Evolutionary conservation across 1,139 yeast species (phyloP).

Genomic region (Candida neerlandica): DNA sequence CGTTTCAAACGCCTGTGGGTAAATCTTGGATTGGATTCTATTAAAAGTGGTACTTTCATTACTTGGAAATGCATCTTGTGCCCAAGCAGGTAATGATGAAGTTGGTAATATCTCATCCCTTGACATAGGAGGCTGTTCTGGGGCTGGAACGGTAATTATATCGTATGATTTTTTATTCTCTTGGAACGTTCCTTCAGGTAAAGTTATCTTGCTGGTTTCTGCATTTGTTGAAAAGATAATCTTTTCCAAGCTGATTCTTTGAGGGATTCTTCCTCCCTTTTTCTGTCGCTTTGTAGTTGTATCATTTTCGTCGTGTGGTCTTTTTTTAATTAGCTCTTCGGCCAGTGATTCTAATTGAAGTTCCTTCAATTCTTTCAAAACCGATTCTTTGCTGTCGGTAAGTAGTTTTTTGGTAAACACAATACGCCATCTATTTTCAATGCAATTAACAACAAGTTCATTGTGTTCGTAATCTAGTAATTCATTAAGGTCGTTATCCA

Average conservation of each 20-base stretch:
- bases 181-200: conserved; percentile 85
- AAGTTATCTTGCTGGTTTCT: conserved; percentile 64
- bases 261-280: conserved; percentile 42
- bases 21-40: conserved; percentile 81
- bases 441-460: conserved; percentile 49
- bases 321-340: conserved; percentile 30
- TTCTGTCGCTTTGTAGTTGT: conserved; percentile 16
- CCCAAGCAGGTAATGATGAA: conserved; percentile 76
- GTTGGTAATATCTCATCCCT: conserved; percentile 60
- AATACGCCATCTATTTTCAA: conserved; percentile 54
- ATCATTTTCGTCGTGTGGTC: conserved; percentile 15
- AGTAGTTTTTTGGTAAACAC: conserved; percentile 52
- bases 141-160: conserved; percentile 79
- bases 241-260: conserved; percentile 62
- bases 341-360: conserved; percentile 26
- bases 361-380: conserved; percentile 26
- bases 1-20: conserved; percentile 69
- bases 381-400: conserved; percentile 38
- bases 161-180: conserved; percentile 76
- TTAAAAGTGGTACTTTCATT: conserved; percentile 70
- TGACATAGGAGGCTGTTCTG: conserved; percentile 54
- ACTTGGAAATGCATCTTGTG: conserved; percentile 72
- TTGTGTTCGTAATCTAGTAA: conserved; percentile 54
- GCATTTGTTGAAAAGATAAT: conserved; percentile 66
- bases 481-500: conserved; percentile 56